phyloP scores from a whole-genome alignment of 208 protist genomes.

The Tritrichomonas musculus region DNA sequence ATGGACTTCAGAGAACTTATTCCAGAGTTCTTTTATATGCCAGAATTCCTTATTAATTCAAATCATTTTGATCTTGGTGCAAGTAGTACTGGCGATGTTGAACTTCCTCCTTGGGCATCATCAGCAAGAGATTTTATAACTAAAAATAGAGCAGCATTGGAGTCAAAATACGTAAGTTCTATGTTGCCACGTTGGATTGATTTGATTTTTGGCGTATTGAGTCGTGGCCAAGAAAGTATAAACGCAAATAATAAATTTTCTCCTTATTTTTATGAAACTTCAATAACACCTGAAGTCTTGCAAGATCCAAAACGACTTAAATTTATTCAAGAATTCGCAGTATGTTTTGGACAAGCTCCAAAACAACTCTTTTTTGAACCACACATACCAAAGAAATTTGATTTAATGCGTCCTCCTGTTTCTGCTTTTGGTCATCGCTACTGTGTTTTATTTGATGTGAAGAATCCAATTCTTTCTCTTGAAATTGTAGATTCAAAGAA shows the following conservation, averaged over 20 bases:
- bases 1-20: constrained; percentile 49
- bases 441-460: not conserved
- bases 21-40: constrained; percentile 62
- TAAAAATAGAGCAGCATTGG: constrained; percentile 56
- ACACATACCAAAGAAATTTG: not conserved
- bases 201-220: constrained; percentile 62
- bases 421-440: not conserved
- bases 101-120: constrained; percentile 43
- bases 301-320: not conserved
- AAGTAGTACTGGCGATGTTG: constrained; percentile 3
- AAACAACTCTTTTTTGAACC: constrained; percentile 1
- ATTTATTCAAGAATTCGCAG: not conserved
- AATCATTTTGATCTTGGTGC: constrained; percentile 53
- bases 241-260: not conserved
- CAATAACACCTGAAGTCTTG: not conserved
- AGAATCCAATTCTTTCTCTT: no score
- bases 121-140: constrained; percentile 50
- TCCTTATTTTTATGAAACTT: not conserved
- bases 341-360: constrained; percentile 22
- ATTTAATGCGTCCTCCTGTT: not conserved
- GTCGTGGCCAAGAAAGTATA: constrained; percentile 19
- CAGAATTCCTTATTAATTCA: constrained; percentile 54
- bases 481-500: no score
- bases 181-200: constrained; percentile 63
- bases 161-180: constrained; percentile 50